Base-by-base conservation (phyloP, 257 asterid genomes). In the Apocynum venetum region DNA sequence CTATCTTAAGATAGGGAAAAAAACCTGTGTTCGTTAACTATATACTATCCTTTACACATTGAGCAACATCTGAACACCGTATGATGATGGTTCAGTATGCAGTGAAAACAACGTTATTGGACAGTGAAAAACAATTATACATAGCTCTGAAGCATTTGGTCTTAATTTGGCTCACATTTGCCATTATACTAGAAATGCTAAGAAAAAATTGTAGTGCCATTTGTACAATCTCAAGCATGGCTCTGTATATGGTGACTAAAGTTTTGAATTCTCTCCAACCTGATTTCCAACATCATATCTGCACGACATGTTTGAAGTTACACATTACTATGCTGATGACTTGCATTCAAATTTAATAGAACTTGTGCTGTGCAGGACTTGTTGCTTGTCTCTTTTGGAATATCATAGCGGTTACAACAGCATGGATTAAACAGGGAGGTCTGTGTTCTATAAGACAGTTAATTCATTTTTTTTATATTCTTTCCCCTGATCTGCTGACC, bases 391-490 rank as follows among this genome's bases (percentile, higher is more conserved):
- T 93, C 75, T 78, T 88, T 41, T 93, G 98, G 98, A 93, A 93
- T 78, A 59, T 93, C 73, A 77, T 93, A 49, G 97, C 98, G 25
- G 96, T 90, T 79, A 92, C 96, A 35, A 90, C 96, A 51, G 98
- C 97, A 70, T 93, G 98, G 98, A 90, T 93, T 81, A 93, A 88
- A 87, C 79, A 71, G 14, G 96, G 96, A 89, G 97, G 97, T 94
- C 63, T 25, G 91, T 86, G 20, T 72, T 15, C 8, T 9, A 68
- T 36, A 47, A 67, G 71, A n/a, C 60, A 12, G 63, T 63, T 31
- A 35, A 38, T 69, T 55, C 47, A 15, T 64, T 4, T 49, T n/a
- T n/a, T 68, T 19, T 36, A 0, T 57, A 8, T 53, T 3, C 19
- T 35, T 57, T 74, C 41, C 38, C 75, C 44, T 51, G 63, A 52